Percentiles rank a stretch among this genome's conserved stretches.
phyloP scores from a whole-genome alignment of 2,329 filamentous ascomycete species.

The Nannizziopsis arthrosporioides region DNA sequence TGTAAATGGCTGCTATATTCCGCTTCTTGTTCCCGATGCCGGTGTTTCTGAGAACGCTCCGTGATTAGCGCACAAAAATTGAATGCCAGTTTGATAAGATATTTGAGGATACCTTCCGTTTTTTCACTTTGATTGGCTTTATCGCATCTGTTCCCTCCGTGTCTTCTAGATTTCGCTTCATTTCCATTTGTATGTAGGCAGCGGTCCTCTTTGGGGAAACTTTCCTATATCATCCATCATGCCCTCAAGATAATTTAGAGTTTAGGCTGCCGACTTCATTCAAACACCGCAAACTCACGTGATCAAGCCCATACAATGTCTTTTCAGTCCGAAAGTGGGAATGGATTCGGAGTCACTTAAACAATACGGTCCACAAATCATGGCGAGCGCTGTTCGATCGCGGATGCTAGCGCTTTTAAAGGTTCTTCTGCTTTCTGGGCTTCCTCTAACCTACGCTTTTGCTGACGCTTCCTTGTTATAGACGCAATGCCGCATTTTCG shows the following conservation, averaged over 20 bases:
- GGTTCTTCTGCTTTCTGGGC: conserved; percentile 36
- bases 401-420: conserved; percentile 61
- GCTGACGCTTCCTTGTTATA: conserved; percentile 28
- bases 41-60: background rate
- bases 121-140: conserved; percentile 8
- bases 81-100: background rate
- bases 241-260: background rate
- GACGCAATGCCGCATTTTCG: conserved; percentile 87
- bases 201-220: no score
- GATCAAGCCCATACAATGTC: background rate
- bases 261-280: background rate
- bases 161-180: conserved; percentile 11
- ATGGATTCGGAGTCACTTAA: background rate
- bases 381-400: conserved; percentile 40
- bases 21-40: background rate
- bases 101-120: conserved; percentile 8
- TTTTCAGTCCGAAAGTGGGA: background rate
- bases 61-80: background rate
- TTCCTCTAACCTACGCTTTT: background rate
- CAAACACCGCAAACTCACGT: conserved; percentile 4
- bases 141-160: background rate
- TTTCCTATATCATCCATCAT: no score
- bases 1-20: background rate
- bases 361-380: conserved; percentile 17
- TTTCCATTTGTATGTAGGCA: background rate